A percentile compares a stretch with the other conserved stretches of the same genome.
Evolutionary conservation across 768 basidiomycete species (phyloP).

Genomic region (Gyrodon lividus): DNA sequence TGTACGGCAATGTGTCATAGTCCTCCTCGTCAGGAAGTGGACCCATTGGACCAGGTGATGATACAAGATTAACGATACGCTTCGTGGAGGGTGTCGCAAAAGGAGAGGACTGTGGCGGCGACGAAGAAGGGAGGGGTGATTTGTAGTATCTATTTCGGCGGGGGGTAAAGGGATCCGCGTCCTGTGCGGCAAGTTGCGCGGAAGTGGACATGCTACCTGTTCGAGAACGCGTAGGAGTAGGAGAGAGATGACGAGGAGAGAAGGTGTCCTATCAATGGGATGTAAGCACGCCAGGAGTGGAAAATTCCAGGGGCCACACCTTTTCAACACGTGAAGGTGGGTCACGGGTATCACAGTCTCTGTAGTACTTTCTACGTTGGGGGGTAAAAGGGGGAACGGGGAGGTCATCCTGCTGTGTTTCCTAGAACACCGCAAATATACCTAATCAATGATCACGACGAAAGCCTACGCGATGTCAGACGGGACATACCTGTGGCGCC

Average conservation of each 20-base stretch:
- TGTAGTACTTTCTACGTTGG: conserved; percentile 61
- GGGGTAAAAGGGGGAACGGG: conserved; percentile 50
- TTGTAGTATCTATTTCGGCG: conserved; percentile 42
- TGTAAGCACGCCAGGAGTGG: conserved; percentile 2
- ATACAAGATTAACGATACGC: conserved; percentile 68
- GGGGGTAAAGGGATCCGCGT: conserved; percentile 49
- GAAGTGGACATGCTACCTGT: conserved; percentile 31
- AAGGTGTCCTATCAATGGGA: conserved; percentile 15
- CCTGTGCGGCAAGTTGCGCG: conserved; percentile 30
- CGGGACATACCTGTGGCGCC: conserved; percentile 41
- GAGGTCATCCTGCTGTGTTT: conserved; percentile 29
- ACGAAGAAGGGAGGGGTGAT: conserved; percentile 59
- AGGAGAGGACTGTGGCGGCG: conserved; percentile 59
- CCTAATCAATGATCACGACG: conserved; percentile 8
- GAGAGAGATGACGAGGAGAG: conserved; percentile 43
- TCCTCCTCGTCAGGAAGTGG: conserved; percentile 63
- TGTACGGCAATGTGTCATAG: conserved; percentile 68
- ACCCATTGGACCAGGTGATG: conserved; percentile 80
- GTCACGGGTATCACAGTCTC: conserved; percentile 37
- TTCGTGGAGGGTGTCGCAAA: conserved; percentile 58
- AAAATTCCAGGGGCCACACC: conserved; percentile 14
- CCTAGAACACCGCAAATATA: conserved; percentile 16
- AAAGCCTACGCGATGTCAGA: conserved; percentile 25
- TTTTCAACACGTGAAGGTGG: conserved; percentile 33
- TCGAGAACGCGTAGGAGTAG: conserved; percentile 40